Percentiles rank a stretch among this genome's conserved stretches.
Conservation (phyloP, 2,329 filamentous ascomycete genomes). For the Cladosporium oxysporum region DNA sequence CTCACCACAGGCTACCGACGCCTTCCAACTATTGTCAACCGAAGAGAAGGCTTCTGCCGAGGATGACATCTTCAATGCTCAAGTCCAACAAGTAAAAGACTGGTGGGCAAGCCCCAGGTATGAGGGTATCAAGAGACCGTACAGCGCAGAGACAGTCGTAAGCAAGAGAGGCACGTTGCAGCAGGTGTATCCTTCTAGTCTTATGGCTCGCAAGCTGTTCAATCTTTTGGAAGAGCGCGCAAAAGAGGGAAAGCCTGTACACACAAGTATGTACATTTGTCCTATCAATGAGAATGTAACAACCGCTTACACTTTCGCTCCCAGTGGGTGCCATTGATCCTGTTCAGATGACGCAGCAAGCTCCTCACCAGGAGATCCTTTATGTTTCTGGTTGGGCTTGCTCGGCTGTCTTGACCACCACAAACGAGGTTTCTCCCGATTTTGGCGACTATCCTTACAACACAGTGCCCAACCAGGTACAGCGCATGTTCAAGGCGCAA, state of each 20-base stretch:
- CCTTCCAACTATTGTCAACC: conserved; percentile 83
- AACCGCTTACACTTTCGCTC: conserved; percentile 10
- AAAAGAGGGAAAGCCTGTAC: conserved; percentile 80
- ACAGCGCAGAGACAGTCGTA: conserved; percentile 86
- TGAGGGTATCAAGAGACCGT: conserved; percentile 86
- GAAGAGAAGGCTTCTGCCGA: conserved; percentile 75
- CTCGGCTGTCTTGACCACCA: conserved; percentile 86
- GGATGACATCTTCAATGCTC: conserved; percentile 79
- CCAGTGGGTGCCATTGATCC: conserved; percentile 96
- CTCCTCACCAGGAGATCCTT: conserved; percentile 89
- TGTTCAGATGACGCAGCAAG: conserved; percentile 99
- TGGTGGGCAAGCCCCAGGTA: conserved; percentile 91
- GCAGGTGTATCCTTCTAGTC: conserved; percentile 85
- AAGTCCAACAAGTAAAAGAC: conserved; percentile 79
- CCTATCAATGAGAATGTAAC: not conserved
- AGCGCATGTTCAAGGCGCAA: conserved; percentile 93
- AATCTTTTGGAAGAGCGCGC: conserved; percentile 78
- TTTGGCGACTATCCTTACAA: conserved; percentile 99
- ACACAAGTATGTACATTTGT: conserved; percentile 70
- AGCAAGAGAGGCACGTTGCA: conserved; percentile 87
- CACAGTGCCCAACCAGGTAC: conserved; percentile 96
- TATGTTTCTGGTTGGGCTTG: conserved; percentile 98
- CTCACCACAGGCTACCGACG: conserved; percentile 65
- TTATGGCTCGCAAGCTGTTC: conserved; percentile 95
- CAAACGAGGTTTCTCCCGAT: conserved; percentile 96